A percentile compares a stretch with the other conserved stretches of the same genome.
Conservation (phyloP, 352 stramenopile genomes). For the Globisporangium nunn region DNA sequence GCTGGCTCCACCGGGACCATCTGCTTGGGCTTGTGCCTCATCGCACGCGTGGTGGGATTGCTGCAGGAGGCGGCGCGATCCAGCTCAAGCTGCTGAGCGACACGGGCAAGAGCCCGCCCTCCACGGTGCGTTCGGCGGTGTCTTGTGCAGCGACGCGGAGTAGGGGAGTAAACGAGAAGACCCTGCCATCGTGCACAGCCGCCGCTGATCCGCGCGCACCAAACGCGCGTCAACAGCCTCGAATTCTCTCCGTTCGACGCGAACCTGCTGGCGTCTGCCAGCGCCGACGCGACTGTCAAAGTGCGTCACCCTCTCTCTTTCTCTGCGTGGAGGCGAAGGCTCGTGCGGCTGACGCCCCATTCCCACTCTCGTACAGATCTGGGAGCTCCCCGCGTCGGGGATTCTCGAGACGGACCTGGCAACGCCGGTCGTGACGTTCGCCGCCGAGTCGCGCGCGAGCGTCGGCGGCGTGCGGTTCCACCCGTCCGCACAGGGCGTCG, state of each 20-base stretch:
- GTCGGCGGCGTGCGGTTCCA: conserved; percentile 42
- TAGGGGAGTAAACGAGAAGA: not conserved
- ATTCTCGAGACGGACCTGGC: conserved; percentile 24
- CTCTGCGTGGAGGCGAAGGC: not conserved
- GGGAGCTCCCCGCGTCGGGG: conserved; percentile 30
- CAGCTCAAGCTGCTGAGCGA: conserved; percentile 48
- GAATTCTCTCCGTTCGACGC: conserved; percentile 51
- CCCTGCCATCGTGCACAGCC: conserved; percentile 15
- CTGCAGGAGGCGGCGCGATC: conserved; percentile 42
- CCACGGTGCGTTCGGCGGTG: conserved; percentile 12
- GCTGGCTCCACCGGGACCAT: not conserved
- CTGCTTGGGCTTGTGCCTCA: not conserved
- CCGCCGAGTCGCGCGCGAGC: conserved; percentile 11
- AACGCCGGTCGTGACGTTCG: conserved; percentile 10
- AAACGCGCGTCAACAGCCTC: conserved; percentile 51
- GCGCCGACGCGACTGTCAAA: conserved; percentile 46
- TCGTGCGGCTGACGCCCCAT: not conserved
- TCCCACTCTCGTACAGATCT: conserved; percentile 23
- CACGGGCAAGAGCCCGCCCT: conserved; percentile 27
- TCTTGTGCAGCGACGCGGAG: not conserved
- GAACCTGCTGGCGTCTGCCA: conserved; percentile 45
- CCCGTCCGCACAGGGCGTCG: conserved; percentile 37
- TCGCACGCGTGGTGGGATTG: not conserved
- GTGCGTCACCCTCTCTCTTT: conserved; percentile 7
- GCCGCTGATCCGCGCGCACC: conserved; percentile 53